phyloP scores from a whole-genome alignment of 805 yeast genomes.

The Lipomyces starkeyi region DNA sequence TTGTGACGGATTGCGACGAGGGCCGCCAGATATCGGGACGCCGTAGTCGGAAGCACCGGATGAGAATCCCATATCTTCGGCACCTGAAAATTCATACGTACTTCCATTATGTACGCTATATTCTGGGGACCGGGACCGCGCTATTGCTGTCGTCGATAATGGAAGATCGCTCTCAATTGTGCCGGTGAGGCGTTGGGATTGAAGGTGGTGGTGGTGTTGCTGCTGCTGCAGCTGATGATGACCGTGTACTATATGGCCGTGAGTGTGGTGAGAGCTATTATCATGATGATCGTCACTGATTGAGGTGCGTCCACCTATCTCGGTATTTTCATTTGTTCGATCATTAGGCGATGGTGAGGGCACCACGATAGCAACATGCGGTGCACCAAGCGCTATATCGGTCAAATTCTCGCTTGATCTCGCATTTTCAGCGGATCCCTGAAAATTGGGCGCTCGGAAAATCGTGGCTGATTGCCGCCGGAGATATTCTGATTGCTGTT shows the following conservation, averaged over 20 bases:
- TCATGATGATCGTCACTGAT: neutral
- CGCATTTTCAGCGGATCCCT: constrained; percentile 17
- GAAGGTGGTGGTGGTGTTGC: neutral
- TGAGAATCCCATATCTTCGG: constrained; percentile 34
- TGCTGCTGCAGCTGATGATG: neutral
- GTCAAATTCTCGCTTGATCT: constrained; percentile 9
- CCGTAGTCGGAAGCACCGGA: constrained; percentile 37
- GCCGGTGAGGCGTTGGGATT: neutral
- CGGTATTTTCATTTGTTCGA: constrained; percentile 1
- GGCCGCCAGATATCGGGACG: constrained; percentile 5
- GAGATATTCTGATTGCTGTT: constrained; percentile 15
- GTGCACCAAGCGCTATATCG: neutral
- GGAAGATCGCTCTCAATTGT: constrained; percentile 2
- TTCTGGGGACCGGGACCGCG: constrained; percentile 4
- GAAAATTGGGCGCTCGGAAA: constrained; percentile 29
- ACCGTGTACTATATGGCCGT: neutral
- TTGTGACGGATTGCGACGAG: constrained; percentile 13
- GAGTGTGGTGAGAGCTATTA: neutral
- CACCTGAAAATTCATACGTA: constrained; percentile 32
- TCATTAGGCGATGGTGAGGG: neutral
- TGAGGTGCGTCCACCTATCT: neutral
- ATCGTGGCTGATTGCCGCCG: constrained; percentile 16
- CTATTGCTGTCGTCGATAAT: neutral
- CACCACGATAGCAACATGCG: neutral
- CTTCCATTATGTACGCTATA: constrained; percentile 16